Evolutionary conservation across 208 protist genomes (phyloP), one percentile per base, ranked within the genome.

Genomic region (Acanthamoeba healyi): DNA sequence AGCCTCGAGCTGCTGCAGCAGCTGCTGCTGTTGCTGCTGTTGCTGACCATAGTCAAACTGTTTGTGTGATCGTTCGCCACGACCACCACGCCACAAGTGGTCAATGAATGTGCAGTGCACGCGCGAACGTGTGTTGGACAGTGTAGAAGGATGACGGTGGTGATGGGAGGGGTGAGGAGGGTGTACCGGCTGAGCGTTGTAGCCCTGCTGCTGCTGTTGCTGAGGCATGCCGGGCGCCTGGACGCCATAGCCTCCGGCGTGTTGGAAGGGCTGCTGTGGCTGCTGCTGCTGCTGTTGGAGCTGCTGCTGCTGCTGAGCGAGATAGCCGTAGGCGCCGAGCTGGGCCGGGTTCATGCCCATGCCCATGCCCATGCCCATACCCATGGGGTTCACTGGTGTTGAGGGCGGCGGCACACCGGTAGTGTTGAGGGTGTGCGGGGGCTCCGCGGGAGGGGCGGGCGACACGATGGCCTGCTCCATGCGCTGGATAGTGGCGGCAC

Each of bases 381-480:
- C 15, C 46, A 89, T 58, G 56, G 81, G 34, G 34, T 54, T 34
- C 26, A 86, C 77, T n/a, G 84, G 84, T 91, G n/a, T n/a, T n/a
- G n/a, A n/a, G n/a, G n/a, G n/a, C n/a, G 84, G 61, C 34, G 84
- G 61, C 36, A 72, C 84, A 5, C 61, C 51, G 12, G 84, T 74
- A 14, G 88, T 56, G 65, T 81, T 81, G 46, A 93, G 65, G 5
- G 88, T 93, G 32, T 93, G 88, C 22, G 88, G 88, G 9, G 88
- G 88, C 88, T 93, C 88, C 1, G 51, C 51, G 10, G 88, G 88
- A 29, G 58, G 56, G 17, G 36, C 32, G 40, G 42, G 46, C n/a
- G 63, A 56, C 22, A 63, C 44, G n/a, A 93, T 81, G 40, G 88
- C 88, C 44, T 72, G 46, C 63, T 93, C 65, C 88, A 93, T 93